Evolutionary conservation across 352 stramenopile genomes (phyloP), one percentile per base, ranked within the genome.

Genomic region (Thalassiosira ordinaria): DNA sequence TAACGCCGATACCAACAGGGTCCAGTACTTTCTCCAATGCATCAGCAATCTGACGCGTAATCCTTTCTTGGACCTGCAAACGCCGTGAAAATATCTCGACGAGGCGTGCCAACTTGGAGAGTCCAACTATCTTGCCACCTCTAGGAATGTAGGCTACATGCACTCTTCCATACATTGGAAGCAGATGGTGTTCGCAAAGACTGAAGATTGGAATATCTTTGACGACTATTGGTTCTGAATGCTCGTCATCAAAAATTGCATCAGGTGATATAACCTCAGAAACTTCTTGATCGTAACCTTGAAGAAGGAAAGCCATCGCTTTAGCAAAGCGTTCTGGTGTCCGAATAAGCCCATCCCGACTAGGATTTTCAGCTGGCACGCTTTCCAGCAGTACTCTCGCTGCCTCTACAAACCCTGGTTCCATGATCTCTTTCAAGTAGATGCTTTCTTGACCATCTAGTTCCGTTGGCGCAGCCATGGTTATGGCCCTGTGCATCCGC

Each of bases 111-210:
- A 99, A 95, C 86, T 99, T 99, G 80, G 95, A 98, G 35, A 99
- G 87, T 3, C 98, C 98, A 44, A 99, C 90, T 61, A 99, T 95
- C 56, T 0, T 82, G 16, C 8, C 14, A 39, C 88, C 85, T 74
- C 91, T 89, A 24, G 91, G 91, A 82, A 93, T 93, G 76, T 96
- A 97, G 24, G 88, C 92, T 71, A 97, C 94, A 72, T 95, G 91
- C 52, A 96, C 95, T 60, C 98, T 98, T 62, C 98, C 98, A n/a
- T 93, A 96, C 87, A 99, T 99, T 20, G 98, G 98, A 51, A 99
- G 95, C 95, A 99, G 98, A 86, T 99, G 98, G 91, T 99, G 98
- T 88, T 99, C 98, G 80, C 98, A 99, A 86, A 99, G 94, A 74
- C 93, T 98, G 89, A 98, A 97, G 52, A 99, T 95, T 74, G 98